phyloP scores from a whole-genome alignment of 257 asterid genomes.

The Striga asiatica region DNA sequence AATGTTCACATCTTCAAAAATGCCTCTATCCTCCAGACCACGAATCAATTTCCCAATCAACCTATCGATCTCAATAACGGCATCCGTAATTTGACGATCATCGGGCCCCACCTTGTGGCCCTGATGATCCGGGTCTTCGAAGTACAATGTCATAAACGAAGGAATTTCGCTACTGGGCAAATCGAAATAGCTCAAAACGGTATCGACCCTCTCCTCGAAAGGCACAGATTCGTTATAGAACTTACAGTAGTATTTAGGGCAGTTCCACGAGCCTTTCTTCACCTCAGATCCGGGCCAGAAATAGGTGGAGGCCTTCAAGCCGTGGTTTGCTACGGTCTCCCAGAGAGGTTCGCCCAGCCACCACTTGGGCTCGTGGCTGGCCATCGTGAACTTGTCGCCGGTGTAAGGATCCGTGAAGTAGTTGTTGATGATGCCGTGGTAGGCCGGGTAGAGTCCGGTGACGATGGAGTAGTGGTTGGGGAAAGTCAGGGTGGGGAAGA shows the following conservation, averaged over 20 bases:
- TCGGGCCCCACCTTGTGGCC: neutral
- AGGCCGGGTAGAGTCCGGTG: neutral
- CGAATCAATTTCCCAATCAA: neutral
- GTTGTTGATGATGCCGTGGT: neutral
- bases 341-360: neutral
- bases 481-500: neutral
- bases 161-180: neutral
- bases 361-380: neutral
- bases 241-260: neutral
- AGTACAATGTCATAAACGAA: neutral
- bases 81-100: neutral
- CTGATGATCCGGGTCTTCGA: neutral
- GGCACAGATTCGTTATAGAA: neutral
- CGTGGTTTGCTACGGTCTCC: neutral
- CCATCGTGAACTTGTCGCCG: neutral
- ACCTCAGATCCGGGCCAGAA: neutral
- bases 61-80: neutral
- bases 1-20: neutral
- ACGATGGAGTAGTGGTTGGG: neutral
- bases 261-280: neutral
- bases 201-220: neutral
- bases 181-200: neutral
- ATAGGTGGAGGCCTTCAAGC: neutral
- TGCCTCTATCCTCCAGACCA: neutral
- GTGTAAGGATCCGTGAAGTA: neutral